phyloP scores from a whole-genome alignment of 2,329 filamentous ascomycete species.

The Clonostachys solani region DNA sequence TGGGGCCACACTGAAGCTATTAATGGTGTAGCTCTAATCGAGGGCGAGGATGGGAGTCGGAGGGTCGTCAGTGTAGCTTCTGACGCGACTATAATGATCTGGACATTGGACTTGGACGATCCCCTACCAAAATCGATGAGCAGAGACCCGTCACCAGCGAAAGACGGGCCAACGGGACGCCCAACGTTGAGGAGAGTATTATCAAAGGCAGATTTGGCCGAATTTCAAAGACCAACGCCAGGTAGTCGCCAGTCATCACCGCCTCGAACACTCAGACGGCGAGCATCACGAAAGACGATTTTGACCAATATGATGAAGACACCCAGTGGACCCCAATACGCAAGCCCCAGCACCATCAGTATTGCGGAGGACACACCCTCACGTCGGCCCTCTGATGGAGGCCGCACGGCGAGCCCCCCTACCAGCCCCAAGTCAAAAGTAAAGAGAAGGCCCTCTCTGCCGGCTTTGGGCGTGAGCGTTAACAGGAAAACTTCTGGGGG shows the following conservation, averaged over 20 bases:
- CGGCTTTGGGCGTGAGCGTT: conserved; percentile 36
- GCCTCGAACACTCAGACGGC: conserved; percentile 47
- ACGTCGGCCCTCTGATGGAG: conserved; percentile 38
- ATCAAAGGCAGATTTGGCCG: conserved; percentile 81
- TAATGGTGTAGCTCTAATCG: conserved; percentile 73
- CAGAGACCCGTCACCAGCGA: conserved; percentile 51
- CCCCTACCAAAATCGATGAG: conserved; percentile 30
- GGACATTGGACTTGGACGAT: conserved; percentile 53
- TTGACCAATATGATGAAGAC: conserved; percentile 32
- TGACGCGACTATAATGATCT: conserved; percentile 82
- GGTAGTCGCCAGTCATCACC: conserved; percentile 22
- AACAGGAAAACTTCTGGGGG: conserved; percentile 43
- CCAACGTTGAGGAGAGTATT: conserved; percentile 81
- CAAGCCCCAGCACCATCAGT: conserved; percentile 31
- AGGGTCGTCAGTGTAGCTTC: conserved; percentile 70
- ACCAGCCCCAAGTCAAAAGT: conserved; percentile 43
- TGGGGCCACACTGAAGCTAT: conserved; percentile 96
- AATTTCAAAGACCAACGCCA: conserved; percentile 58
- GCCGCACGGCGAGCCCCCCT: conserved; percentile 41
- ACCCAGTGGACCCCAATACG: conserved; percentile 29
- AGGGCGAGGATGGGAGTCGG: conserved; percentile 46
- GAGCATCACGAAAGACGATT: conserved; percentile 45
- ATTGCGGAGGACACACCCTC: conserved; percentile 42
- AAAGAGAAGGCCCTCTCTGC: conserved; percentile 49
- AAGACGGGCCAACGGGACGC: conserved; percentile 49